Base-by-base conservation (phyloP, 1,284 basidiomycete species). In the Sporisorium scitamineum region DNA sequence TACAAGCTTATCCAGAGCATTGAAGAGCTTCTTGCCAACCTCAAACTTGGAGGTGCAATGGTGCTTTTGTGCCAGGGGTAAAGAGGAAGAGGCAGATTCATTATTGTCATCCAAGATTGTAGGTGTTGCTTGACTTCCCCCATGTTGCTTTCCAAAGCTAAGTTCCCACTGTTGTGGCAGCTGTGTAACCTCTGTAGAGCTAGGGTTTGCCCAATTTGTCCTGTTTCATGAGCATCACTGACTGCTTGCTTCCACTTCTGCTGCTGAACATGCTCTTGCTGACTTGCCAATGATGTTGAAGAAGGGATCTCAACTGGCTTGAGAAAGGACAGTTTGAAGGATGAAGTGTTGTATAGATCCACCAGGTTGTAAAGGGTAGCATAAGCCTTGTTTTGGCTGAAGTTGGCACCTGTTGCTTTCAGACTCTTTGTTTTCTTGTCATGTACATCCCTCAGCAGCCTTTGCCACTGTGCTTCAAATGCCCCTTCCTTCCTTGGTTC, bases 351-450 rank as follows among this genome's bases (percentile, higher is more conserved):
- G 52, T 54, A 54, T 2, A 54, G 22, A 24, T 54, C 52, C 10
- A 54, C 52, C 18, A 54, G 22, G 18, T 54, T 54, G 52, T 39
- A 54, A 9, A 54, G 52, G 5, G 20, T 26, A 5, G 32, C n/a
- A 26, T 41, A 54, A 2, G 24, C n/a, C 3, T 54, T 14, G 16
- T 54, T 34, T 41, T 54, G 13, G 14, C 32, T 27, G 26, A 54
- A 54, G 32, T 54, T 54, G n/a, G 52, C 52, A 5, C 52, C 52
- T 27, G 52, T 54, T 24, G 52, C 52, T 27, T 54, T 54, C 13
- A 54, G 24, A 26, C 52, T 24, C 8, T 11, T 32, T 5, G 8
- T 24, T 31, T 39, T 54, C 27, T 54, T 14, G 13, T 54, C 52
- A 16, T 34, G 9, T 5, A 54, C 52, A 24, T 54, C 52, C 32